Evolutionary conservation across 345 rosid genomes (phyloP).

Genomic region (Geranium brycei): DNA sequence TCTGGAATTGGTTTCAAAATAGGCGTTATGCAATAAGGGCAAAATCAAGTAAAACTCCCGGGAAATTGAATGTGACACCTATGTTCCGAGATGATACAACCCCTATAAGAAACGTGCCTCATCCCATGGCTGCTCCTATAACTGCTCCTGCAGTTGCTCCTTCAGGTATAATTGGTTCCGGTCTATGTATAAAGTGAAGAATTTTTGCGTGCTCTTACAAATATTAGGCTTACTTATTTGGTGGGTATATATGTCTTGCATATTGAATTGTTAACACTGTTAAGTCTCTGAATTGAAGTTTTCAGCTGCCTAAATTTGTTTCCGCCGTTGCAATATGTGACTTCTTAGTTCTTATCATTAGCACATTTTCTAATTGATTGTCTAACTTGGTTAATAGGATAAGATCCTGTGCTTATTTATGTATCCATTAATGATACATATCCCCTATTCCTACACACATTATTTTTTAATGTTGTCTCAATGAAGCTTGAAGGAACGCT

Average conservation of each 20-base stretch:
- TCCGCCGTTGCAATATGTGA: not conserved
- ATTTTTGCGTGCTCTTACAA: not conserved
- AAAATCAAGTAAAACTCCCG: slow-evolving; percentile 63
- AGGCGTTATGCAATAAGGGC: slow-evolving; percentile 91
- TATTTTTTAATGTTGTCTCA: no score
- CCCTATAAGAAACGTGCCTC: slow-evolving; percentile 47
- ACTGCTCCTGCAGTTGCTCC: slow-evolving; percentile 38
- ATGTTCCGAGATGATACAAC: slow-evolving; percentile 49
- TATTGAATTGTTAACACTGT: no score
- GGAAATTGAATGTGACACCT: slow-evolving; percentile 61
- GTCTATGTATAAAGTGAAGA: not conserved
- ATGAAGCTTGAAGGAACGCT: no score
- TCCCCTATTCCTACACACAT: no score
- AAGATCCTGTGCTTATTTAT: no score
- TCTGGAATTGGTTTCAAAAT: slow-evolving; percentile 99
- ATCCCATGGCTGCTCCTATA: slow-evolving; percentile 41
- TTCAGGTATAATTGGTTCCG: slow-evolving; percentile 32
- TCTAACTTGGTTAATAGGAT: no score
- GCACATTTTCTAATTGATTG: not conserved
- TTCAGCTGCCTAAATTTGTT: not conserved
- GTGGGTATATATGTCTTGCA: no score
- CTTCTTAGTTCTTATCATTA: no score
- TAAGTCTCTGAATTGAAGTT: not conserved
- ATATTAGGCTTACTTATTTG: not conserved
- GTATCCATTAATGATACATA: no score